Conservation (phyloP, 139 green algal genomes). For the Nannochloris sp. region DNA sequence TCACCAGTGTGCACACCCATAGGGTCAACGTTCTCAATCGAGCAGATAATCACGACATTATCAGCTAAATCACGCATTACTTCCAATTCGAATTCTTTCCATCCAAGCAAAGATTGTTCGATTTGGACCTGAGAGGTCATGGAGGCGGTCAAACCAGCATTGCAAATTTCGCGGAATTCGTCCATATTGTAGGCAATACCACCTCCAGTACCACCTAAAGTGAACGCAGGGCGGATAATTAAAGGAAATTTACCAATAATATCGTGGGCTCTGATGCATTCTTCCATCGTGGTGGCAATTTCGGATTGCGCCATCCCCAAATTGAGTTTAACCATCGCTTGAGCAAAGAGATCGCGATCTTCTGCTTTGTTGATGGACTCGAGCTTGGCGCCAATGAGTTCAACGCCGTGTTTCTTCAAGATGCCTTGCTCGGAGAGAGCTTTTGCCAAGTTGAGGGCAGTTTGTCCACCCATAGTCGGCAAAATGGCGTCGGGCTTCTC, state of each 20-base stretch:
- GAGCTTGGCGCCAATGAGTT: conserved; percentile 99
- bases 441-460: conserved; percentile 94
- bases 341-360: conserved; percentile 95
- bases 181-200: conserved; percentile 99
- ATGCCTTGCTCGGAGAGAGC: conserved; percentile 81
- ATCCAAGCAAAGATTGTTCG: conserved; percentile 92
- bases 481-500: conserved; percentile 95
- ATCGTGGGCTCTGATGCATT: conserved; percentile 24
- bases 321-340: conserved; percentile 78
- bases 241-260: conserved; percentile 74
- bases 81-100: conserved; percentile 96
- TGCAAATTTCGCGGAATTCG: conserved; percentile 81
- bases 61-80: conserved; percentile 98
- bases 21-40: conserved; percentile 99
- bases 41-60: conserved; percentile 99
- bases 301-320: conserved; percentile 55
- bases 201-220: conserved; percentile 91
- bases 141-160: conserved; percentile 76
- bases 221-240: conserved; percentile 99
- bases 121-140: conserved; percentile 85
- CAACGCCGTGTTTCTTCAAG: conserved; percentile 85
- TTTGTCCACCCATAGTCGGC: conserved; percentile 99
- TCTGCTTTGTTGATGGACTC: conserved; percentile 95
- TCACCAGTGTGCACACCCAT: conserved; percentile 98
- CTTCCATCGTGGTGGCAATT: conserved; percentile 46